Conservation (phyloP, 768 basidiomycete genomes). For the Amanita muscaria region DNA sequence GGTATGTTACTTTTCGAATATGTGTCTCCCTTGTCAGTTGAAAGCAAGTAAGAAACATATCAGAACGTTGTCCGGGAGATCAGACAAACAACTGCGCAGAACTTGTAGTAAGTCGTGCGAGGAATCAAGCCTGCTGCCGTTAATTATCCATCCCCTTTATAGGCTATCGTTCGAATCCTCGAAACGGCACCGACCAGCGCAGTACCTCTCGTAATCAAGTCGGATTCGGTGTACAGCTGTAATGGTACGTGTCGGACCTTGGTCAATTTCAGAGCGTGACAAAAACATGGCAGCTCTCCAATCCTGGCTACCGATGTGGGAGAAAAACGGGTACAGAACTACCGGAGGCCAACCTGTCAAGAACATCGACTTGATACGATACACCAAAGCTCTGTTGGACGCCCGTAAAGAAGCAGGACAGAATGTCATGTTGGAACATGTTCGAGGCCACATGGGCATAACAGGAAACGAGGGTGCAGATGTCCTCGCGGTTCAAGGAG, state of each 20-base stretch:
- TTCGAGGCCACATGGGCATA: conserved; percentile 71
- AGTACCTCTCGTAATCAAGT: conserved; percentile 61
- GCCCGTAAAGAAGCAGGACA: conserved; percentile 43
- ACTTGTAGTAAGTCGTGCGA: conserved; percentile 70
- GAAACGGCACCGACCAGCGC: conserved; percentile 57
- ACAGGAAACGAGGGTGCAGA: conserved; percentile 88
- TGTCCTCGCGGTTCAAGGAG: conserved; percentile 53
- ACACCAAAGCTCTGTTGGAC: conserved; percentile 55
- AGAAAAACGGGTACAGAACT: conserved; percentile 39
- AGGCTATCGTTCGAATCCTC: conserved; percentile 81
- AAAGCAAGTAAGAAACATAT: conserved; percentile 50
- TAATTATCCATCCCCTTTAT: conserved; percentile 4
- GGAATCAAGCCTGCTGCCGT: no score
- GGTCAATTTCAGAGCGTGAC: conserved; percentile 1
- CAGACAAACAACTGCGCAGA: conserved; percentile 90
- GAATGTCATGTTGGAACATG: conserved; percentile 54
- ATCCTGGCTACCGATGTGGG: conserved; percentile 66
- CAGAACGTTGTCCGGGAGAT: conserved; percentile 72
- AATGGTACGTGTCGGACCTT: conserved; percentile 65
- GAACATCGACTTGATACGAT: conserved; percentile 64
- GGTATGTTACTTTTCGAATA: conserved; percentile 29
- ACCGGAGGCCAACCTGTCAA: conserved; percentile 50
- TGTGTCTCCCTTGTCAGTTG: neutral
- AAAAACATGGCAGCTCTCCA: conserved; percentile 44
- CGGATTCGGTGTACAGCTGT: conserved; percentile 82